These are phyloP conservation scores for Penicillium cataractarum DNA, from an alignment of 495 filamentous ascomycete genomes.

Conservation along the genomic window DNA sequence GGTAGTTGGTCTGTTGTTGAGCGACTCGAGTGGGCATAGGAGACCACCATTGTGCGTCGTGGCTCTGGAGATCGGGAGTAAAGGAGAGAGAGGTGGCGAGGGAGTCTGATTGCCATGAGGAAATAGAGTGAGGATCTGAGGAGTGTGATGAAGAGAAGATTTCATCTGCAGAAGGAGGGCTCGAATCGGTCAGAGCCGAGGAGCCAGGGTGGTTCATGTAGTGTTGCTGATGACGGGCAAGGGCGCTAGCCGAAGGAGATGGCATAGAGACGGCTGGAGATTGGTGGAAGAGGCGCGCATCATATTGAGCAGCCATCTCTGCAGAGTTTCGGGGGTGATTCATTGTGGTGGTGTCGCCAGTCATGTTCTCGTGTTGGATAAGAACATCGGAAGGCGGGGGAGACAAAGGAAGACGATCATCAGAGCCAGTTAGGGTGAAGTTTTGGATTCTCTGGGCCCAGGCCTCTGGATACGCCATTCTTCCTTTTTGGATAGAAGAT, in stretches of 20 bases:
- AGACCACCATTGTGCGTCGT: slow-evolving; percentile 51
- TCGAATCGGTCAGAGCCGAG: slow-evolving; percentile 41
- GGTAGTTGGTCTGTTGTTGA: slow-evolving; percentile 44
- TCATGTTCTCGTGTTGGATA: slow-evolving; percentile 45
- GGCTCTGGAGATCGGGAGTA: slow-evolving; percentile 44
- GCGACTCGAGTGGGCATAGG: slow-evolving; percentile 42
- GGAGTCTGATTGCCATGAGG: slow-evolving; percentile 51
- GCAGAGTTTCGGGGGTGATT: slow-evolving; percentile 31
- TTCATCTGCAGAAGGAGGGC: slow-evolving; percentile 46
- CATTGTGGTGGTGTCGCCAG: slow-evolving; percentile 28
- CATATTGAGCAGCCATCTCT: slow-evolving; percentile 44
- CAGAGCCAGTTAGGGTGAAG: slow-evolving; percentile 40
- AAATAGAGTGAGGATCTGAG: slow-evolving; percentile 48
- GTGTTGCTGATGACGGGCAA: slow-evolving; percentile 40
- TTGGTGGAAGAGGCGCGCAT: slow-evolving; percentile 40
- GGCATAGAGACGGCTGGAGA: slow-evolving; percentile 46
- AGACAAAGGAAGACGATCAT: slow-evolving; percentile 49
- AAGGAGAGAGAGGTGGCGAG: slow-evolving; percentile 43
- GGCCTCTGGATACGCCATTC: slow-evolving; percentile 49
- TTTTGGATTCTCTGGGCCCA: slow-evolving; percentile 49
- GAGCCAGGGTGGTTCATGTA: slow-evolving; percentile 42
- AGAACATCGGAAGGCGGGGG: slow-evolving; percentile 50
- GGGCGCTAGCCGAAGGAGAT: slow-evolving; percentile 34
- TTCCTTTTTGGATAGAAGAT: slow-evolving; percentile 43
- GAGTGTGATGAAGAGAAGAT: slow-evolving; percentile 51